Base-by-base conservation (phyloP, 768 basidiomycete genomes). In the Psilocybe sp. region DNA sequence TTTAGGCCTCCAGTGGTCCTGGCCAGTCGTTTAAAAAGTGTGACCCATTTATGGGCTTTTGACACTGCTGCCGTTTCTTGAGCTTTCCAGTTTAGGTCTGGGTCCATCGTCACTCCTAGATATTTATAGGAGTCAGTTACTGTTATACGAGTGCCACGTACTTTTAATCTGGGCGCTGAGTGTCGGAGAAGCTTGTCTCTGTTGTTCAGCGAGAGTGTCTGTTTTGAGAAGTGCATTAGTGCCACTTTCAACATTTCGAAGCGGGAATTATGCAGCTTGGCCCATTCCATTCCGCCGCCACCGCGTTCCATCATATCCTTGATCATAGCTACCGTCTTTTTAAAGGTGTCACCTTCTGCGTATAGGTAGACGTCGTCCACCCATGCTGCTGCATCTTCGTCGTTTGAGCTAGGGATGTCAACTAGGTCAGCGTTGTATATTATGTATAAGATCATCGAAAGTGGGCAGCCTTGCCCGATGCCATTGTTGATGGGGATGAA, bases 241-340 rank as follows among this genome's bases (percentile, higher is more conserved):
- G 55, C 63, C 0, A 64, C 46, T 52, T 73, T 73, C 23, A 46
- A 50, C 2, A 66, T 46, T 43, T 67, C 64, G 43, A 66, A 70
- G 12, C 40, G 44, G 0, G 59, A 68, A 54, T 66, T 63, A 48
- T 68, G 68, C 0, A 31, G 28, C 1, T 4, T 3, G 4, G 57
- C 47, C 66, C 69, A 69, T 4, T 64, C 47, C 11, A 59, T 52
- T 10, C 47, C 62, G 0, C 66, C 67, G 0, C 46, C 57, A 1
- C 23, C 15, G 9, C 10, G 43, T 31, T 8, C 59, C 50, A 74
- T 60, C 56, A 74, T 62, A 31, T 56, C 18, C 4, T 38, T 5
- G 0, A 75, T 46, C 1, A 14, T 64, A 0, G 1, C 1, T 20
- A 64, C 60, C 0, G 64, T 63, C 1, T 62, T 57, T 0, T 31